Conservation (phyloP, 495 filamentous ascomycete genomes). For the Trichocladium uniseriatum region DNA sequence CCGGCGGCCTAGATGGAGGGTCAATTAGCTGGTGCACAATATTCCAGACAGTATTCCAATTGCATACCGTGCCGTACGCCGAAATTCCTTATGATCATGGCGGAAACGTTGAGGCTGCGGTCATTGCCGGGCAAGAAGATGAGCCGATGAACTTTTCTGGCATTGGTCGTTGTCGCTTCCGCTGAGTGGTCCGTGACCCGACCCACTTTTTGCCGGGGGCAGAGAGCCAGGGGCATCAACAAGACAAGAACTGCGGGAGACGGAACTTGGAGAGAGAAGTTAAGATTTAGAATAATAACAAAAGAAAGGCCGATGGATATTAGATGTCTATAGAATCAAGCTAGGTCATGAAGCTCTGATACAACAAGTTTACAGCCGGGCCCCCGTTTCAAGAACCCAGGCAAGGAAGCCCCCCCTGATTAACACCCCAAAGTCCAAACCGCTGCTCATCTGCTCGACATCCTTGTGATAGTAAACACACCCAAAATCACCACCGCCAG, state of each 20-base stretch:
- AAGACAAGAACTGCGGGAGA: too few relatives aligned
- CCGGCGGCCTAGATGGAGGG: conserved; percentile 32
- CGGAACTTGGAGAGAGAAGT: too few relatives aligned
- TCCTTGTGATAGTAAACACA: conserved; percentile 82
- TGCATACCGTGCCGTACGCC: conserved; percentile 40
- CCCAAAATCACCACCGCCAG: conserved; percentile 88
- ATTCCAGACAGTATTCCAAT: background rate
- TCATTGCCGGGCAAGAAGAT: conserved; percentile 9
- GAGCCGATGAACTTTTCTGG: conserved; percentile 25
- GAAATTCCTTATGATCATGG: conserved; percentile 46
- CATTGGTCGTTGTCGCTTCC: conserved; percentile 4
- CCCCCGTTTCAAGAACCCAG: background rate
- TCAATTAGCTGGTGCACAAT: conserved; percentile 10
- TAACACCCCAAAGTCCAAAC: background rate
- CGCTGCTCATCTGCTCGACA: conserved; percentile 50
- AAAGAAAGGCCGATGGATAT: background rate
- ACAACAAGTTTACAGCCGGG: conserved; percentile 15
- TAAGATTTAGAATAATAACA: too few relatives aligned
- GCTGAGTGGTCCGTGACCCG: conserved; percentile 18
- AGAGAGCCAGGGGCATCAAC: too few relatives aligned
- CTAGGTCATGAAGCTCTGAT: conserved; percentile 8
- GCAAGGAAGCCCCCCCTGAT: background rate
- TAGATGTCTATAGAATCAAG: conserved; percentile 14
- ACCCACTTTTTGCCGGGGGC: background rate
- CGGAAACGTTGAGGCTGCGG: conserved; percentile 7